Conservation (phyloP, 2,329 filamentous ascomycete genomes). For the Truncatella angustata region DNA sequence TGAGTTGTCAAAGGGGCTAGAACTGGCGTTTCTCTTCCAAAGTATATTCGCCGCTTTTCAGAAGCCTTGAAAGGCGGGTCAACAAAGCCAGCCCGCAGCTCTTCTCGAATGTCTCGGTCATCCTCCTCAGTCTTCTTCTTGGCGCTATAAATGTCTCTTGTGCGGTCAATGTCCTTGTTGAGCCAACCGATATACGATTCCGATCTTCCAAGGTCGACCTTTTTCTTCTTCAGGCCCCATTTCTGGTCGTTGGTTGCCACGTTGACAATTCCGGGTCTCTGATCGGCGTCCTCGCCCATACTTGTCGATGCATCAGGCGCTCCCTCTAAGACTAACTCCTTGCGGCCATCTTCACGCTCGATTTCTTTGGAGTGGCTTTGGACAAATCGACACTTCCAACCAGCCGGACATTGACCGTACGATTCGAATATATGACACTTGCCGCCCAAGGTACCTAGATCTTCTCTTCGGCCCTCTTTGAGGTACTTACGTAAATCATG, state of each 20-base stretch:
- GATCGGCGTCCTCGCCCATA: slow-evolving; percentile 29
- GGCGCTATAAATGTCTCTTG: slow-evolving; percentile 46
- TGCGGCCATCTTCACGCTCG: slow-evolving; percentile 73
- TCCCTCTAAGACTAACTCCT: slow-evolving; percentile 71
- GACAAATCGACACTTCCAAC: slow-evolving; percentile 94
- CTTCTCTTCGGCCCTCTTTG: slow-evolving; percentile 73
- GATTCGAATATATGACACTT: slow-evolving; percentile 79
- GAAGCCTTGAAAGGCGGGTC: slow-evolving; percentile 87
- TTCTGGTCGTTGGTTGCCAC: slow-evolving; percentile 69
- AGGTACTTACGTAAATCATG: slow-evolving; percentile 88
- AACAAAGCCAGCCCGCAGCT: slow-evolving; percentile 76
- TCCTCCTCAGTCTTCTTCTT: slow-evolving; percentile 37
- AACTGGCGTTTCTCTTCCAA: slow-evolving; percentile 87
- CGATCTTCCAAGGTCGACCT: slow-evolving; percentile 67
- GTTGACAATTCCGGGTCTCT: slow-evolving; percentile 70
- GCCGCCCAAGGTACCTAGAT: slow-evolving; percentile 73
- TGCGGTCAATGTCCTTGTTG: slow-evolving; percentile 58
- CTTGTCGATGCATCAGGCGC: slow-evolving; percentile 24
- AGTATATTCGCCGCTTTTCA: slow-evolving; percentile 92
- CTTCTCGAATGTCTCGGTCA: slow-evolving; percentile 42
- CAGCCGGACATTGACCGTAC: slow-evolving; percentile 74
- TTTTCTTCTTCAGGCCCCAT: slow-evolving; percentile 71
- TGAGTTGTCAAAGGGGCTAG: slow-evolving; percentile 96
- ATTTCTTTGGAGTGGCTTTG: slow-evolving; percentile 83
- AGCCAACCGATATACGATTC: slow-evolving; percentile 79